Evolutionary conservation across 371 early-diverging fungal genomes (phyloP), one percentile per base, ranked within the genome.

Genomic region (Syncephalastrum contaminatum): DNA sequence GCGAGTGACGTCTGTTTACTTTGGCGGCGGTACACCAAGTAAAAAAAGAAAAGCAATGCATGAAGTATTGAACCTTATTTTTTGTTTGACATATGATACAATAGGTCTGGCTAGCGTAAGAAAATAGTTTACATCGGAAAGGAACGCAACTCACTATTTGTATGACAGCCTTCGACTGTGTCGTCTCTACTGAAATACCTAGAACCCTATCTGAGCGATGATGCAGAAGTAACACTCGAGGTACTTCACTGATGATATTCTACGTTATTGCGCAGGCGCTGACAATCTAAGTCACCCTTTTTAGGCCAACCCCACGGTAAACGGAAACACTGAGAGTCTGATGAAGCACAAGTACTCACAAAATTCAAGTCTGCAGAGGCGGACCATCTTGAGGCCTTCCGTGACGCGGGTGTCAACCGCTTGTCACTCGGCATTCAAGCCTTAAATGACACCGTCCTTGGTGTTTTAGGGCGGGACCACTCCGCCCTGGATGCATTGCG

Each of bases 361-460:
- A 12, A 20, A 40, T 13, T 22, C 40, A 30, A 84, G 82, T 84
- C 85, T 0, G 59, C 83, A 6, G 82, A 84, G 43, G 49, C 64
- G 5, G 53, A 52, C 1, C 66, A 66, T 30, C 53, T 92, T 2
- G 50, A 54, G 43, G 57, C 41, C 0, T 86, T 88, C 48, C 73
- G 67, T 22, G 53, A 56, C 4, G 81, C 86, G 1, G 95, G 95
- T 0, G 67, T 94, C 63, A 94, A 86, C 53, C 81, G 95, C 27
- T 66, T 91, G 10, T 92, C 92, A 1, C 60, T 95, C 4, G 95
- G 95, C 2, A 76, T 92, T n/a, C 91, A 91, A 58, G 77, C 93
- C 8, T 82, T 93, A 30, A 60, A 86, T 41, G 76, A 80, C 36
- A 40, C 42, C 15, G 43, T 74, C 3, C 50, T 77, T 4, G 77